These are phyloP conservation scores for Auricularia cornea DNA, from an alignment of 768 basidiomycete species.

Conservation along the genomic window DNA sequence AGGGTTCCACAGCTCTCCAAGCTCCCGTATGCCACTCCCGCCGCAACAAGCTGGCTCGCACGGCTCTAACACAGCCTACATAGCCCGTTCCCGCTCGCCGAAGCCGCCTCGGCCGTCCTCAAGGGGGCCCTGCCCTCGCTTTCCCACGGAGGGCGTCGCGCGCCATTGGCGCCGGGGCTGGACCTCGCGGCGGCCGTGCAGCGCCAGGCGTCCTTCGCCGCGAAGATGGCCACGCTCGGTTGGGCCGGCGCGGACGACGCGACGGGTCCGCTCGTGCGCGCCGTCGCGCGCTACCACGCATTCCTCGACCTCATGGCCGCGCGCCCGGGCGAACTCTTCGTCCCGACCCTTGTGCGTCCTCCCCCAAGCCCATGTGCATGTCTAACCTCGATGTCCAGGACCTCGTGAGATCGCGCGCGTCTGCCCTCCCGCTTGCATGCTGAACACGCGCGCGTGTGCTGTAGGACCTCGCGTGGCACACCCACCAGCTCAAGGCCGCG, in stretches of 20 bases:
- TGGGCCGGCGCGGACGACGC: conserved; percentile 8
- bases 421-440: no score
- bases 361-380: no score
- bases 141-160: no score
- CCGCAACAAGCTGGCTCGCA: no score
- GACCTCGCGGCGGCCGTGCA: conserved; percentile 9
- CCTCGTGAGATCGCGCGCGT: background rate
- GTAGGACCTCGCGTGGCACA: conserved; percentile 14
- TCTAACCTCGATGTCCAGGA: no score
- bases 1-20: background rate
- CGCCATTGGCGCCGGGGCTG: no score
- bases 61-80: background rate
- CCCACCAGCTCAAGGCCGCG: conserved; percentile 10
- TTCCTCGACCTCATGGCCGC: conserved; percentile 13
- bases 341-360: conserved; percentile 10
- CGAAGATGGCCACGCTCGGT: conserved; percentile 7
- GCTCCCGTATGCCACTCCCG: no score
- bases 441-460: no score
- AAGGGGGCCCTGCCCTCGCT: background rate
- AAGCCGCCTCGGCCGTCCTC: background rate
- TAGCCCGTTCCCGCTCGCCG: background rate
- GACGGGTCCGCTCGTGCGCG: conserved; percentile 4
- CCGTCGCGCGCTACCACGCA: conserved; percentile 13
- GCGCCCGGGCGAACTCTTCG: conserved; percentile 5
- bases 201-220: conserved; percentile 11